Evolutionary conservation across 2,329 filamentous ascomycete genomes (phyloP).

Genomic region (Xylaria arbuscula): DNA sequence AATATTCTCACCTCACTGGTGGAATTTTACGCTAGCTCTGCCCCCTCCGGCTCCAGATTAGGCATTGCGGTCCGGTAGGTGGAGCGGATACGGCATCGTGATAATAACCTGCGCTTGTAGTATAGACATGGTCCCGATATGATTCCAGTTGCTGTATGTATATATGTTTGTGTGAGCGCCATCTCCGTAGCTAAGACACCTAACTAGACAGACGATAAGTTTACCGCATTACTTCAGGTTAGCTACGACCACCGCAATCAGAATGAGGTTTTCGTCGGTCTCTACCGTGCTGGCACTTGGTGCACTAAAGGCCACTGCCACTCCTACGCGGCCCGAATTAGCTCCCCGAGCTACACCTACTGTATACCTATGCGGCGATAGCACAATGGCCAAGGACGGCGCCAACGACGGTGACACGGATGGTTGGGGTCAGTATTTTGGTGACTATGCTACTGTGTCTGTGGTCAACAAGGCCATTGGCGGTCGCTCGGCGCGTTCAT

Average conservation of each 20-base stretch:
- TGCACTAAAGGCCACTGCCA: conserved; percentile 26
- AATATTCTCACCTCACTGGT: conserved; percentile 30
- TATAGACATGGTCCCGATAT: conserved; percentile 5
- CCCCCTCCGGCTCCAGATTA: conserved; percentile 32
- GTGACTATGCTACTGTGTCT: conserved; percentile 56
- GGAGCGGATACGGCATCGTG: conserved; percentile 16
- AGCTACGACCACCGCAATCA: conserved; percentile 6
- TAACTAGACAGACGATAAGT: neutral
- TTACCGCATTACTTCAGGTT: neutral
- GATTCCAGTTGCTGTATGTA: conserved; percentile 11
- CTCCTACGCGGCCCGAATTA: conserved; percentile 35
- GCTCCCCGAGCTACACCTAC: conserved; percentile 50
- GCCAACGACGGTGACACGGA: conserved; percentile 51
- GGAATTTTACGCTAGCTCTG: conserved; percentile 33
- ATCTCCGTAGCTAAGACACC: neutral
- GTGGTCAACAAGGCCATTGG: conserved; percentile 71
- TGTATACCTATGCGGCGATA: conserved; percentile 65
- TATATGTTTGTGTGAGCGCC: conserved; percentile 19
- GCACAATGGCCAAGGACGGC: conserved; percentile 62
- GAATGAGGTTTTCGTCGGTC: conserved; percentile 34
- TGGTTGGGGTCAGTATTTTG: conserved; percentile 72
- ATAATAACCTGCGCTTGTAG: conserved; percentile 4
- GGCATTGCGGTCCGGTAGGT: conserved; percentile 26
- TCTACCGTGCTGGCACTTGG: conserved; percentile 26
- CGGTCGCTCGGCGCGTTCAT: conserved; percentile 71